Percentiles rank a stretch among this genome's conserved stretches.
Conservation (phyloP, 1,139 yeast genomes). For the Kodamaea sp. region DNA sequence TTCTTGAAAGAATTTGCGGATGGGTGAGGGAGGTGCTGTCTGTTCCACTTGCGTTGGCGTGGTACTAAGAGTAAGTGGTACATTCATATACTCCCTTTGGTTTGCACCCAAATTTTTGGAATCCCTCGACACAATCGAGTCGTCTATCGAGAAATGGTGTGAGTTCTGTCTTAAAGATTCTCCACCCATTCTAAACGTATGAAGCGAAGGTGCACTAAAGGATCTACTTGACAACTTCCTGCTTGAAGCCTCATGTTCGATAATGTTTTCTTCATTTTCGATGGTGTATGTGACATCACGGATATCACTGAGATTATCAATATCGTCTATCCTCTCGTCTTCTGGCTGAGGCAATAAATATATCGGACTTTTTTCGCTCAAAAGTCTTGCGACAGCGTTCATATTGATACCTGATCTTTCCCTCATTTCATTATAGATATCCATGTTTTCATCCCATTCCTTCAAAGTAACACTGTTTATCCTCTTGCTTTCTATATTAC, state of each 20-base stretch:
- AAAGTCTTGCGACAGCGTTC: constrained; percentile 1
- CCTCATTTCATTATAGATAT: constrained; percentile 23
- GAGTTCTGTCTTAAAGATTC: constrained; percentile 9
- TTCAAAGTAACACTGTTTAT: constrained; percentile 25
- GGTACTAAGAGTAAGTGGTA: neutral
- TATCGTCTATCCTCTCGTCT: constrained; percentile 23
- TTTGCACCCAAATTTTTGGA: constrained; percentile 7
- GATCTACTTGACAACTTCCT: constrained; percentile 12
- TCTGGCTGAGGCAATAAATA: no score
- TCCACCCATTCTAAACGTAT: constrained; percentile 28
- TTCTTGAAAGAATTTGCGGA: constrained; percentile 31
- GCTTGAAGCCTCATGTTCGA: no score
- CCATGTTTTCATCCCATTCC: constrained; percentile 31
- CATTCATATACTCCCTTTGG: constrained; percentile 1
- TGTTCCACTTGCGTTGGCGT: constrained; percentile 1
- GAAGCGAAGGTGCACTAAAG: constrained; percentile 41
- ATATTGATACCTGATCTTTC: constrained; percentile 22
- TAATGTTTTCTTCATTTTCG: no score
- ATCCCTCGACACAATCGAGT: constrained; percentile 8
- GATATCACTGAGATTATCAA: constrained; percentile 12
- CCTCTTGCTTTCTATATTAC: constrained; percentile 2
- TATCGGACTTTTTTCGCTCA: no score
- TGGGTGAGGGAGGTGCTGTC: constrained; percentile 25
- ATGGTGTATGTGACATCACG: neutral
- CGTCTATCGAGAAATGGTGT: constrained; percentile 7